Conservation (phyloP, 768 basidiomycete species). For the Mycena maculata region DNA sequence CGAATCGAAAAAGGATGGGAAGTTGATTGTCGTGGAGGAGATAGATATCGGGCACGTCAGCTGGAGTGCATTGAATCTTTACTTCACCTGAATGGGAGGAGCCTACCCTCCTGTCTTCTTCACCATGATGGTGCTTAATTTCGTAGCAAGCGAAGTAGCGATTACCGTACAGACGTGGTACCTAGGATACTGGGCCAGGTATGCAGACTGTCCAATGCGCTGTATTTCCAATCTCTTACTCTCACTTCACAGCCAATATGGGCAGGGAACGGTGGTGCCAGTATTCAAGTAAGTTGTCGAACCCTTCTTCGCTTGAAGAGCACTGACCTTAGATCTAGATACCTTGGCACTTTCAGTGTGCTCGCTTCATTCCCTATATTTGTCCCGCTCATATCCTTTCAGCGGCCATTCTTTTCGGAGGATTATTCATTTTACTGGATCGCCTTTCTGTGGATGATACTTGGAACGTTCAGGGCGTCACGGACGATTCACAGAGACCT, state of each 20-base stretch:
- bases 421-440: constrained; percentile 46
- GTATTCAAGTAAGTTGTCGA: constrained; percentile 28
- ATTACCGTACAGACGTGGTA: constrained; percentile 32
- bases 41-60: constrained; percentile 68
- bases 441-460: constrained; percentile 51
- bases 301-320: constrained; percentile 4
- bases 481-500: constrained; percentile 64
- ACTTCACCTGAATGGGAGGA: constrained; percentile 32
- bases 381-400: background rate
- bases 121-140: constrained; percentile 5
- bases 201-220: background rate
- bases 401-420: constrained; percentile 48
- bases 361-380: background rate
- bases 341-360: constrained; percentile 24
- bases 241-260: constrained; percentile 48
- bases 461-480: constrained; percentile 65
- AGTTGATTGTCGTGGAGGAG: constrained; percentile 73
- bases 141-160: constrained; percentile 12
- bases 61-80: constrained; percentile 48
- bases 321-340: constrained; percentile 1
- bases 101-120: constrained; percentile 32
- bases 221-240: too few species aligned
- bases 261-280: constrained; percentile 46
- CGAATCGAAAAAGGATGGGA: constrained; percentile 54
- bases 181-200: constrained; percentile 39